phyloP scores from a whole-genome alignment of 768 basidiomycete genomes.

The Cyclocybe cylindracea region DNA sequence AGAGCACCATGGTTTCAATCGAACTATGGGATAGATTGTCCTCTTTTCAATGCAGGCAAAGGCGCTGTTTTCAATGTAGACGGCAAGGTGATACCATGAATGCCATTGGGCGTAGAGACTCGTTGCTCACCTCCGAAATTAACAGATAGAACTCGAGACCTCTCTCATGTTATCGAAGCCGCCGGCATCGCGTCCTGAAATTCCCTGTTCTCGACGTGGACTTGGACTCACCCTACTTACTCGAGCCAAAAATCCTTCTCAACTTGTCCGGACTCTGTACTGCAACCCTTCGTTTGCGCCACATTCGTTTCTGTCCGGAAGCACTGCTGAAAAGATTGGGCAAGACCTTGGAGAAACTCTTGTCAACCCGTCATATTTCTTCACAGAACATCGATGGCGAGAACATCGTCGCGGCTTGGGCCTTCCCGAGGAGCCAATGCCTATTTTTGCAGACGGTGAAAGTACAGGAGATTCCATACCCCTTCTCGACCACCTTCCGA shows the following conservation, averaged over 20 bases:
- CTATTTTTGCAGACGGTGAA: slow-evolving; percentile 26
- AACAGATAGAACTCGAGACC: slow-evolving; percentile 78
- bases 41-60: slow-evolving; percentile 78
- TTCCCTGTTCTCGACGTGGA: slow-evolving; percentile 62
- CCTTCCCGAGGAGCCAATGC: slow-evolving; percentile 65
- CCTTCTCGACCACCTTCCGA: slow-evolving; percentile 61
- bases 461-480: slow-evolving; percentile 3
- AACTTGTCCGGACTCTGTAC: slow-evolving; percentile 70
- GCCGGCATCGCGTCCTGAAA: slow-evolving; percentile 60
- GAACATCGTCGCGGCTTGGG: slow-evolving; percentile 77
- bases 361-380: slow-evolving; percentile 79
- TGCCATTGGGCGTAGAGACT: not conserved
- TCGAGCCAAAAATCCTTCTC: slow-evolving; percentile 69
- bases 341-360: slow-evolving; percentile 52
- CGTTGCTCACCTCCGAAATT: not conserved
- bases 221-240: slow-evolving; percentile 66
- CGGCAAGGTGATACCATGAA: slow-evolving; percentile 56
- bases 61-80: slow-evolving; percentile 83
- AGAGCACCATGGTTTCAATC: not conserved
- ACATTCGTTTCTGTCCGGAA: slow-evolving; percentile 73
- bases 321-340: slow-evolving; percentile 62
- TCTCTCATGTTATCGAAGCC: slow-evolving; percentile 83
- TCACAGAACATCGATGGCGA: slow-evolving; percentile 71
- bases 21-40: slow-evolving; percentile 49
- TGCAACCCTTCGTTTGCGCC: slow-evolving; percentile 61